phyloP scores from a whole-genome alignment of 2,329 filamentous ascomycete genomes.

The Incumbomyces delicatus region DNA sequence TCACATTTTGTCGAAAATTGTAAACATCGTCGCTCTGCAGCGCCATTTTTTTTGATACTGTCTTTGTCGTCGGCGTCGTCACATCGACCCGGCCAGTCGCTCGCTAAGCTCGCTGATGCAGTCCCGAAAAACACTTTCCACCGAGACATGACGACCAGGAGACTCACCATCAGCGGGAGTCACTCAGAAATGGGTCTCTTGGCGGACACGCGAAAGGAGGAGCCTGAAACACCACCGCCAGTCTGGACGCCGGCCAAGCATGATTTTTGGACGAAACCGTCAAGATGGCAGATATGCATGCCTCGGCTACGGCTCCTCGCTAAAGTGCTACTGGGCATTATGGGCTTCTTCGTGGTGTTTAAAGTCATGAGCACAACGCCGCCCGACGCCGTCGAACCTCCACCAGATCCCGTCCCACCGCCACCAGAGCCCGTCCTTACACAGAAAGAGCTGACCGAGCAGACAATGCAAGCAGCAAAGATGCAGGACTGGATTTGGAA shows the following conservation, averaged over 20 bases:
- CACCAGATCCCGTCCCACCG: background rate
- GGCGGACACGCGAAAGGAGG: conserved; percentile 13
- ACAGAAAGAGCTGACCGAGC: conserved; percentile 6
- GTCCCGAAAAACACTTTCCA: background rate
- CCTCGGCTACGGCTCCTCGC: conserved; percentile 17
- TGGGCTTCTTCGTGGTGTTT: conserved; percentile 14
- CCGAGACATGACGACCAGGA: conserved; percentile 15
- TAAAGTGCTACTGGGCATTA: conserved; percentile 13
- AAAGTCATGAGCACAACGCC: conserved; percentile 16
- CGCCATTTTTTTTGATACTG: background rate
- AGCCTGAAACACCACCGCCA: conserved; percentile 18
- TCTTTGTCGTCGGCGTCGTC: background rate
- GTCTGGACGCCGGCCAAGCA: conserved; percentile 19
- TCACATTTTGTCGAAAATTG: too few relatives aligned
- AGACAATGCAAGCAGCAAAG: conserved; percentile 17
- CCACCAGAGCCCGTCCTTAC: conserved; percentile 8
- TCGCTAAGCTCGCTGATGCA: conserved; percentile 8
- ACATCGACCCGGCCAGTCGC: background rate
- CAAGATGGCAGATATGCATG: conserved; percentile 23
- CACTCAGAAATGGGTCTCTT: conserved; percentile 21
- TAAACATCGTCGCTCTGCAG: background rate
- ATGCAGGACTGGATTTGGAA: conserved; percentile 21
- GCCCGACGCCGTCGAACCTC: conserved; percentile 3
- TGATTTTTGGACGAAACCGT: conserved; percentile 21
- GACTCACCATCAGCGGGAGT: conserved; percentile 19